Conservation (phyloP, 768 basidiomycete genomes). For the Kwoniella shandongensis region DNA sequence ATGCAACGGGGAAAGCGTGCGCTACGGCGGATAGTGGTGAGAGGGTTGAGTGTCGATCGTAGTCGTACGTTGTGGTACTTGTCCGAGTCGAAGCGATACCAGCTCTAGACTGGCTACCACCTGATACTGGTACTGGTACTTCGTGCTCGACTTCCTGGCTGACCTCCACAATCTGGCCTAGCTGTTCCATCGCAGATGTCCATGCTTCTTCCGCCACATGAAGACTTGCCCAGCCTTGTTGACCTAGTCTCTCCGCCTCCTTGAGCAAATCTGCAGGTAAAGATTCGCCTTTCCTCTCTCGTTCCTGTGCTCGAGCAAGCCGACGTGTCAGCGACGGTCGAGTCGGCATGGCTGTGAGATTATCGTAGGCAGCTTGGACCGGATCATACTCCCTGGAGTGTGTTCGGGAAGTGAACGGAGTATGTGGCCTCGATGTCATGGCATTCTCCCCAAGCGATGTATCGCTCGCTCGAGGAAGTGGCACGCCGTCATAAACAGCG, state of each 20-base stretch:
- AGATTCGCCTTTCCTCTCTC: constrained; percentile 9
- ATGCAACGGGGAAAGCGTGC: too few species aligned
- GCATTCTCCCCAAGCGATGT: not conserved
- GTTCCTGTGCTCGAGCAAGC: not conserved
- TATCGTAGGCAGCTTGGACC: constrained; percentile 7
- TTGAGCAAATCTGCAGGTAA: constrained; percentile 19
- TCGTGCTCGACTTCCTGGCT: too few species aligned
- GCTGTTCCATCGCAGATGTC: constrained; percentile 22
- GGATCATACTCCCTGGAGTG: not conserved
- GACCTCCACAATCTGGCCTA: constrained; percentile 3
- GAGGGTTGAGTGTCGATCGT: too few species aligned
- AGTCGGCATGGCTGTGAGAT: constrained; percentile 4
- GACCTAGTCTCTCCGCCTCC: constrained; percentile 26
- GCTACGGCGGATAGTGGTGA: too few species aligned
- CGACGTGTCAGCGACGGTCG: not conserved
- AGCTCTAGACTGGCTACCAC: not conserved
- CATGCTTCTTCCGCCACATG: constrained; percentile 34
- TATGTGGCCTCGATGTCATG: not conserved
- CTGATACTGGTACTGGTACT: too few species aligned
- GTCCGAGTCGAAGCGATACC: constrained; percentile 1
- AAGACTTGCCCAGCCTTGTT: constrained; percentile 26
- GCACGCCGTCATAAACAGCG: constrained; percentile 6
- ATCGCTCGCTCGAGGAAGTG: not conserved
- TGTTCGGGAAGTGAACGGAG: not conserved
- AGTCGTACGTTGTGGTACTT: too few species aligned